Conservation (phyloP, 352 stramenopile species). For the Globisporangium viniferum region DNA sequence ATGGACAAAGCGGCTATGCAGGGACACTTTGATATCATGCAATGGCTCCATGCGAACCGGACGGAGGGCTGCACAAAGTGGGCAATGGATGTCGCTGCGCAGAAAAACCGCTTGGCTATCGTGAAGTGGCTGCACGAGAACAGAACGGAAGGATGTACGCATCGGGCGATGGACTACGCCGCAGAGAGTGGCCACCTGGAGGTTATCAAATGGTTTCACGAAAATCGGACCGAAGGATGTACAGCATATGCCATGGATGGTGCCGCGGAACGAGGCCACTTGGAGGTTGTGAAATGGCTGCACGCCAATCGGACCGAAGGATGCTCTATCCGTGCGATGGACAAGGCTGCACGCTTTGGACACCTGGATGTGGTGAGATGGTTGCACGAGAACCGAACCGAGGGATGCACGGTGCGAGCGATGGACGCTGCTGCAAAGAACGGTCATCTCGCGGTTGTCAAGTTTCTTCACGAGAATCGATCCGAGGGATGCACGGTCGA, state of each 20-base stretch:
- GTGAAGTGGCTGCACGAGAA: no score
- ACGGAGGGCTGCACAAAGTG: not conserved
- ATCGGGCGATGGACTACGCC: no score
- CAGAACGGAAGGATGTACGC: no score
- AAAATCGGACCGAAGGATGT: not conserved
- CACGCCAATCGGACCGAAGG: not conserved
- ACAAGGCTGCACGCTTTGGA: not conserved
- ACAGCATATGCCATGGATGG: no score
- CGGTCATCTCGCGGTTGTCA: not conserved
- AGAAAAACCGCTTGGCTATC: no score
- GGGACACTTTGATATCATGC: not conserved
- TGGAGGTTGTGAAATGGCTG: conserved; percentile 1
- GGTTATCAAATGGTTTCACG: no score
- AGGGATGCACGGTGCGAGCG: not conserved
- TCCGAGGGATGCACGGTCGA: not conserved
- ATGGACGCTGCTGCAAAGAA: not conserved
- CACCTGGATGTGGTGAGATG: not conserved
- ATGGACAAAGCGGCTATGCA: not conserved
- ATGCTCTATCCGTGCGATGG: not conserved
- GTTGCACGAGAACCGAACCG: not conserved
- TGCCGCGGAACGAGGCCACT: no score
- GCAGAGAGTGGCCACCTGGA: no score
- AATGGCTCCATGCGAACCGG: not conserved
- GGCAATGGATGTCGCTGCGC: no score
- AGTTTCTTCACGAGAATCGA: not conserved